These are phyloP conservation scores for Suillus hirtellus DNA, from an alignment of 768 basidiomycete genomes.

Conservation along the genomic window DNA sequence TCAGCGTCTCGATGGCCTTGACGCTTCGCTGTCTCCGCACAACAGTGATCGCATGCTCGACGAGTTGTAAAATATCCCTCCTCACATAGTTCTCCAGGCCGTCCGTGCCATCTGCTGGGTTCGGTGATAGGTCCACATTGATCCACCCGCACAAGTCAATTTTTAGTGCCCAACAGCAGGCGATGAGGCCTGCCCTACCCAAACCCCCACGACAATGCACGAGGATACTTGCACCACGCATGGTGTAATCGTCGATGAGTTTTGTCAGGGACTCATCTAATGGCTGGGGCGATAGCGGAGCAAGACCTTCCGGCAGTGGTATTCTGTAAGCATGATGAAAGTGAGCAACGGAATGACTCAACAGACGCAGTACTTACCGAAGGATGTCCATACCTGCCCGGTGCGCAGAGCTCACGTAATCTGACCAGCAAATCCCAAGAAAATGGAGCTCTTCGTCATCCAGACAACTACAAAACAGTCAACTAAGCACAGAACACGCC, in stretches of 20 bases:
- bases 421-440: slow-evolving; percentile 47
- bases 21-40: no score
- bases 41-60: slow-evolving; percentile 64
- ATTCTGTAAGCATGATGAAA: slow-evolving; percentile 46
- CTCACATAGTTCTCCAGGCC: slow-evolving; percentile 24
- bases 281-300: slow-evolving; percentile 57
- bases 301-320: slow-evolving; percentile 88
- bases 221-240: slow-evolving; percentile 68
- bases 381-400: slow-evolving; percentile 51
- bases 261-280: slow-evolving; percentile 68
- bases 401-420: slow-evolving; percentile 49
- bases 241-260: slow-evolving; percentile 71
- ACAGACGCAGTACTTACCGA: slow-evolving; percentile 45
- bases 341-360: slow-evolving; percentile 3
- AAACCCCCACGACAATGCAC: slow-evolving; percentile 70
- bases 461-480: slow-evolving; percentile 56
- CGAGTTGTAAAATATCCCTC: slow-evolving; percentile 58
- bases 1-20: slow-evolving; percentile 84
- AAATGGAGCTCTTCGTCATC: slow-evolving; percentile 83
- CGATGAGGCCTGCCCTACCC: no score
- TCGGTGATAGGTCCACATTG: slow-evolving; percentile 24
- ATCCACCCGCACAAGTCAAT: slow-evolving; percentile 72
- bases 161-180: slow-evolving; percentile 78
- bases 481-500: neutral
- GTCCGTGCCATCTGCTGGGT: neutral